These are phyloP conservation scores for Cordia subcordata DNA, from an alignment of 257 asterid genomes.

Conservation along the genomic window DNA sequence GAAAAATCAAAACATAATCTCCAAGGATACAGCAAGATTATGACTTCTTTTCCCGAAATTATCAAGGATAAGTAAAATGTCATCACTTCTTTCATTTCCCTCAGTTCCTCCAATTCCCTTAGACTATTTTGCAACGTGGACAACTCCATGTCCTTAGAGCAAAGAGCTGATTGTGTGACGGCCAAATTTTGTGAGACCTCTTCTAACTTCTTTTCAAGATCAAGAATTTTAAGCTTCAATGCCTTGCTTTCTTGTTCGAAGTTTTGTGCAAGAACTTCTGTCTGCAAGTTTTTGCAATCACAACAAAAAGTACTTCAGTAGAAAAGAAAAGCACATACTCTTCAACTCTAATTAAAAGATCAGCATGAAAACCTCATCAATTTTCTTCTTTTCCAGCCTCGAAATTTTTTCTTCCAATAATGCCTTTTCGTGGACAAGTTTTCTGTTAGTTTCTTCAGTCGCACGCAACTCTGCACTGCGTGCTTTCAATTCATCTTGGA, in stretches of 20 bases:
- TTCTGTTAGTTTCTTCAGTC: constrained; percentile 69
- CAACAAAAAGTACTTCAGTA: constrained; percentile 5
- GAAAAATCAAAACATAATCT: too few species aligned
- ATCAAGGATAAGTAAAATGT: constrained; percentile 1
- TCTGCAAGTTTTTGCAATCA: constrained; percentile 36
- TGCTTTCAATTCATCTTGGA: constrained; percentile 78
- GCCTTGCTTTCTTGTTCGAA: constrained; percentile 67
- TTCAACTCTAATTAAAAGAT: constrained; percentile 6
- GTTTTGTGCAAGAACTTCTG: constrained; percentile 43
- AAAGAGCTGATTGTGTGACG: constrained; percentile 47
- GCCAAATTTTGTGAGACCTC: constrained; percentile 46
- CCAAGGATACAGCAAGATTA: too few species aligned
- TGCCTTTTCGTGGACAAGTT: constrained; percentile 56
- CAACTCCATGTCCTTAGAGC: constrained; percentile 61
- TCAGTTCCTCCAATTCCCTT: constrained; percentile 79
- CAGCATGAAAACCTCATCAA: constrained; percentile 47
- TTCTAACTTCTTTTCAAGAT: constrained; percentile 76
- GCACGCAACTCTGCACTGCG: constrained; percentile 60
- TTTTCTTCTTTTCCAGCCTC: constrained; percentile 60
- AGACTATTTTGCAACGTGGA: constrained; percentile 63
- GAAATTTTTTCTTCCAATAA: constrained; percentile 60
- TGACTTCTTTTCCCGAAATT: too few species aligned
- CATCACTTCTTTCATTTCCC: constrained; percentile 97
- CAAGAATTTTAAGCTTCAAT: constrained; percentile 48
- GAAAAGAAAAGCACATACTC: constrained; percentile 2